phyloP scores from a whole-genome alignment of 805 yeast genomes.

The Candida endomychidarum region DNA sequence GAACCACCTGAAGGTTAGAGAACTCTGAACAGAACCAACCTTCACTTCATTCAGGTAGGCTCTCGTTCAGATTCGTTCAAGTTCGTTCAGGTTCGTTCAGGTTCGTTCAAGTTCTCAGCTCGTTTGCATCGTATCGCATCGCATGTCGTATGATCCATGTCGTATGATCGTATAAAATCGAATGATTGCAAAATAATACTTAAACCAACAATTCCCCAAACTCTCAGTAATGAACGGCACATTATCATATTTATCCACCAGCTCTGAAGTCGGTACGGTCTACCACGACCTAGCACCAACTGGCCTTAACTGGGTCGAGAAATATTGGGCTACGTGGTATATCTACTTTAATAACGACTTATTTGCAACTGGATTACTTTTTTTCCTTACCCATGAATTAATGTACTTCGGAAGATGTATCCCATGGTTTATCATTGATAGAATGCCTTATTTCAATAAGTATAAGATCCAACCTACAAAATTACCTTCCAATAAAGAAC shows the following conservation, averaged over 20 bases:
- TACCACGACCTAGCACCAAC: slow-evolving; percentile 10
- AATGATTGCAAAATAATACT: slow-evolving; percentile 15
- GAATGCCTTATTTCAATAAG: slow-evolving; percentile 78
- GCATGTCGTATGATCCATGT: background rate
- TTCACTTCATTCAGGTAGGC: no score
- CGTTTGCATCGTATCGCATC: no score
- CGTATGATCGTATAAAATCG: slow-evolving; percentile 8
- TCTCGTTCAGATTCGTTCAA: no score
- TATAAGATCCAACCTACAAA: slow-evolving; percentile 90
- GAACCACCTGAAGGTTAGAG: no score
- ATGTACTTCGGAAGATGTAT: slow-evolving; percentile 89
- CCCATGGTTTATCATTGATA: slow-evolving; percentile 90
- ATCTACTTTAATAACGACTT: slow-evolving; percentile 81
- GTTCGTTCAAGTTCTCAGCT: no score
- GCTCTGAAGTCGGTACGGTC: slow-evolving; percentile 4
- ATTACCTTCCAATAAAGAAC: slow-evolving; percentile 77
- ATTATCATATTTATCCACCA: slow-evolving; percentile 13
- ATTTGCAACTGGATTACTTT: slow-evolving; percentile 86
- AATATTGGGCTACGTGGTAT: slow-evolving; percentile 88
- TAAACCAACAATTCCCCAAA: slow-evolving; percentile 12
- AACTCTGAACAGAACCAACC: no score
- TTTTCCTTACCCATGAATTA: slow-evolving; percentile 79
- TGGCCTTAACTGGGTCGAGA: slow-evolving; percentile 45
- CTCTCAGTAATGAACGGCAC: slow-evolving; percentile 11
- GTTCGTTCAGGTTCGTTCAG: no score